Evolutionary conservation across 768 basidiomycete species (phyloP).

Genomic region (Naganishia onofrii): DNA sequence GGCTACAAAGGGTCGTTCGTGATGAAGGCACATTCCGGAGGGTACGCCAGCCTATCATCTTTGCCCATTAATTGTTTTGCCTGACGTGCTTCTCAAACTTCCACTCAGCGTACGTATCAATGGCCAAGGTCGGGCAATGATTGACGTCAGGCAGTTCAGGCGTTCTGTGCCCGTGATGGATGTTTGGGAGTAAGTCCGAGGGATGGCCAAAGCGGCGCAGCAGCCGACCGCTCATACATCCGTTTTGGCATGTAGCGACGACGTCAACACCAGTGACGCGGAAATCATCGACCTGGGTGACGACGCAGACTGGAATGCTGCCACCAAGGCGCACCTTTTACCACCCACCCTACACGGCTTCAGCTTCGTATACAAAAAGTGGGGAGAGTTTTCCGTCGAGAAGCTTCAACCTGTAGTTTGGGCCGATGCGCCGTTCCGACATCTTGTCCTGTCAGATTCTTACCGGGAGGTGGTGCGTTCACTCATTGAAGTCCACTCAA

Average conservation of each 20-base stretch:
- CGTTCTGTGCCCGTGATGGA: slow-evolving; percentile 12
- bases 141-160: slow-evolving; percentile 10
- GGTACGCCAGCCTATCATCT: too few species aligned
- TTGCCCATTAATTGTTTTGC: too few species aligned
- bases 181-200: slow-evolving; percentile 5
- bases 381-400: slow-evolving; percentile 6
- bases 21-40: slow-evolving; percentile 6
- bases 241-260: background rate
- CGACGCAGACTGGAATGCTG: slow-evolving; percentile 1
- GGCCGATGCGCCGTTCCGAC: background rate
- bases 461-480: slow-evolving; percentile 6
- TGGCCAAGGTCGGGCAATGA: slow-evolving; percentile 8
- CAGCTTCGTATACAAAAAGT: slow-evolving; percentile 10
- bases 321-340: background rate
- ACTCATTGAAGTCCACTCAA: slow-evolving; percentile 9
- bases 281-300: slow-evolving; percentile 8
- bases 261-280: background rate
- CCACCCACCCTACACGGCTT: slow-evolving; percentile 5
- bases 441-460: background rate
- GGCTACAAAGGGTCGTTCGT: slow-evolving; percentile 8
- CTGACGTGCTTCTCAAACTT: too few species aligned
- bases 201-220: too few species aligned
- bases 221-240: background rate
- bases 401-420: background rate
- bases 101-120: background rate